Percentiles rank a stretch among this genome's conserved stretches.
Evolutionary conservation across 23 red algal species (phyloP).

Genomic region (Gracilaria domingensis): DNA sequence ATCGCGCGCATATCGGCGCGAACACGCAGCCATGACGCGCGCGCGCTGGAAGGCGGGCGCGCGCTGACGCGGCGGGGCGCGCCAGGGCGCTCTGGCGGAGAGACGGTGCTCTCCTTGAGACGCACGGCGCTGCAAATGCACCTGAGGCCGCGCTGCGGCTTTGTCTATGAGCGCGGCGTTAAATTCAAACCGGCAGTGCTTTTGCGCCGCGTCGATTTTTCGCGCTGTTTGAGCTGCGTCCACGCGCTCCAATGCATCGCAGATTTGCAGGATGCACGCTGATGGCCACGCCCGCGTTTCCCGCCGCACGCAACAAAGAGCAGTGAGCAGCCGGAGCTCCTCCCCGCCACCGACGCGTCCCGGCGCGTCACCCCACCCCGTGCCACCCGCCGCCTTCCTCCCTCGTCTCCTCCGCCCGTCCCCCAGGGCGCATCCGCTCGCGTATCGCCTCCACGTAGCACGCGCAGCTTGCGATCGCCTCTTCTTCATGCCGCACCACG

Average conservation of each 20-base stretch:
- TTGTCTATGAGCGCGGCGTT: background rate
- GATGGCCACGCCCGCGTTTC: background rate
- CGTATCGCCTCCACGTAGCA: background rate
- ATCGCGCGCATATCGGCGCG: background rate
- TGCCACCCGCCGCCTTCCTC: background rate
- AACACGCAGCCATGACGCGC: background rate
- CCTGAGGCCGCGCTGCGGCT: background rate
- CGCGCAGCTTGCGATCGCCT: background rate
- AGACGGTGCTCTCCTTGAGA: background rate
- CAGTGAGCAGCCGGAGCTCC: no score
- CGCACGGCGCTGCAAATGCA: background rate
- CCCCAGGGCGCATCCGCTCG: background rate
- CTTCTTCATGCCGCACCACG: conserved; percentile 23
- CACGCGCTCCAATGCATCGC: background rate
- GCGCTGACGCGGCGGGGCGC: no score
- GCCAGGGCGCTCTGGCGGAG: no score
- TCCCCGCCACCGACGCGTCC: no score
- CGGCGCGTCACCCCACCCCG: background rate
- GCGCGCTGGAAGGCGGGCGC: background rate
- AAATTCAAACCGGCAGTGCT: background rate
- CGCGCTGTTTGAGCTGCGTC: background rate
- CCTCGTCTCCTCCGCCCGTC: background rate
- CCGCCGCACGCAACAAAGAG: no score
- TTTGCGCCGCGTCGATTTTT: background rate
- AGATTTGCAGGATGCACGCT: conserved; percentile 1